A percentile compares a stretch with the other conserved stretches of the same genome.
Evolutionary conservation across 1,284 basidiomycete species (phyloP).

Genomic region (Boletus albobrunnescens): DNA sequence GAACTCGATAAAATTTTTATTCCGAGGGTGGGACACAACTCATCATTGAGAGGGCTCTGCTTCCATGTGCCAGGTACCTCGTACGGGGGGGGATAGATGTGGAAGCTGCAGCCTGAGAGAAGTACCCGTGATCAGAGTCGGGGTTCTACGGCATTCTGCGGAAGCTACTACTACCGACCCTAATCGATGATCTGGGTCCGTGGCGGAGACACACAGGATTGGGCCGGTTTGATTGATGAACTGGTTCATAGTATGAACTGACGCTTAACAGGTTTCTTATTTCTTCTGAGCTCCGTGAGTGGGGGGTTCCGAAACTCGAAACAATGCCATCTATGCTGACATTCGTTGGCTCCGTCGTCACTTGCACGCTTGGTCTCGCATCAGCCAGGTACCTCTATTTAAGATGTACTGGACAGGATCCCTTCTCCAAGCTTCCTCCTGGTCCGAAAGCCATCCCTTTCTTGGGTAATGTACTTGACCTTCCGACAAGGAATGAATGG

Average conservation of each 20-base stretch:
- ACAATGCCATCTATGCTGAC: background rate
- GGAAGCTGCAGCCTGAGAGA: no score
- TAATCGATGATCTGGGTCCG: no score
- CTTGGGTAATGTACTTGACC: background rate
- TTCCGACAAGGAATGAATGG: slow-evolving; percentile 1
- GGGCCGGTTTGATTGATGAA: background rate
- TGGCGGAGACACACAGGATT: background rate
- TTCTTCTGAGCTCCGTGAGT: background rate
- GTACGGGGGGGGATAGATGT: no score
- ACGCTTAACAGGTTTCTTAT: background rate
- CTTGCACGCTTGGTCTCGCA: background rate
- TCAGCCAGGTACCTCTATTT: background rate
- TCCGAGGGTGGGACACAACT: no score
- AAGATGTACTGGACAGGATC: background rate
- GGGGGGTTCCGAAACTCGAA: no score
- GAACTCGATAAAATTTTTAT: no score
- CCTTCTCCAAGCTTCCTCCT: background rate
- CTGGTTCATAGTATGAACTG: background rate
- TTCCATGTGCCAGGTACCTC: background rate
- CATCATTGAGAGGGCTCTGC: no score
- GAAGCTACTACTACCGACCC: background rate
- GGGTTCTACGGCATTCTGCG: no score
- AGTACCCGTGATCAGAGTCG: no score
- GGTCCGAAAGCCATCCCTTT: background rate
- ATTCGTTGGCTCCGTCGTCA: background rate